Base-by-base conservation (phyloP, 805 yeast species). In the Myxozyma neotropica region DNA sequence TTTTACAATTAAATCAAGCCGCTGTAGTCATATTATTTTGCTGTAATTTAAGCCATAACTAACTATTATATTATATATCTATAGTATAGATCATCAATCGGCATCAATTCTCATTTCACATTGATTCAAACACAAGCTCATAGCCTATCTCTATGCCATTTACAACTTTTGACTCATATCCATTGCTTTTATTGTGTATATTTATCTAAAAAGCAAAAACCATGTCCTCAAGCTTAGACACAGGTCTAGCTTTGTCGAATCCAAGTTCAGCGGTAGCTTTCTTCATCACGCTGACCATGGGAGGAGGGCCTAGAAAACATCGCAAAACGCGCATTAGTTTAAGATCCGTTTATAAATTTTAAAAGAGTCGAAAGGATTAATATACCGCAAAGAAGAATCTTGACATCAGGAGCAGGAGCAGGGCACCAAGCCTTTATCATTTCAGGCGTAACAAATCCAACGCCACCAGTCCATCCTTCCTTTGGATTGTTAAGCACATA, bases 201-300 rank as follows among this genome's bases (percentile, higher is more conserved):
- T 31, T 10, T 10, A 36, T 27, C 73, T 81, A 92, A 70, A 92
- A 92, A 36, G 88, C 89, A 76, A 91, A 92, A 38, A 90, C 87
- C 77, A 89, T 93, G 76, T 92, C 96, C 59, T 89, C 95, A 72
- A 89, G 81, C 75, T 91, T 90, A 48, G 95, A 85, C 46, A 92
- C 88, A 4, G 96, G 94, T 75, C 84, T 87, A 51, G 96, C 90
- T 80, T 90, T 90, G 52, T 81, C 81, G 75, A 75, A 92, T 15
- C 96, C 97, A 67, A 91, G 79, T 31, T 67, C 71, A 26, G 81
- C 81, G 43, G 93, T 89, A 57, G 86, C 87, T 77, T 84, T 89
- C 79, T 90, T 92, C 73, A 89, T 81, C 61, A 92, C 87, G 61
- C 88, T 81, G 47, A 87, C 84, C 96, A 92, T 88, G 63, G 93